Conservation (phyloP, 1,284 basidiomycete species). For the Sporisorium exsertum region DNA sequence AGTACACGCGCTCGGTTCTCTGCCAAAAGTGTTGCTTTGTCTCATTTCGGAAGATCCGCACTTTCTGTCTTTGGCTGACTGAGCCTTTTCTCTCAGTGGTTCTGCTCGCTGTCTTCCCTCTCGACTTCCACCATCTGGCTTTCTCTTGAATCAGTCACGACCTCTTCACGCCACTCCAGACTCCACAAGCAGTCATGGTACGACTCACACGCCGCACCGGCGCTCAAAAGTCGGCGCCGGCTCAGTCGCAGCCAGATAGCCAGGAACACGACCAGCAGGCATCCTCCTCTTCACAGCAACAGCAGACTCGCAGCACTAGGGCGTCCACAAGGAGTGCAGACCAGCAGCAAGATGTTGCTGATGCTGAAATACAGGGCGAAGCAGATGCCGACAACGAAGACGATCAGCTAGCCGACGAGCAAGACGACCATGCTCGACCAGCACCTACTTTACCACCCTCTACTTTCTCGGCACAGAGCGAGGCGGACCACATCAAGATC, state of each 20-base stretch:
- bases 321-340: not conserved
- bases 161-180: too few species aligned
- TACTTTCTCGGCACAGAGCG: slow-evolving; percentile 33
- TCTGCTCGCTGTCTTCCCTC: not conserved
- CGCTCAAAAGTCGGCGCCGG: slow-evolving; percentile 17
- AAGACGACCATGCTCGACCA: slow-evolving; percentile 3
- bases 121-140: not conserved
- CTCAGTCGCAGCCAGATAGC: slow-evolving; percentile 13
- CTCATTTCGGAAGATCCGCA: slow-evolving; percentile 24
- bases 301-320: not conserved
- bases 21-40: slow-evolving; percentile 15
- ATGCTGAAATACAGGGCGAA: slow-evolving; percentile 9
- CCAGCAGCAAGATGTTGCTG: not conserved
- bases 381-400: not conserved
- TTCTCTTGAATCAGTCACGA: too few species aligned
- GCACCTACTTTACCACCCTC: slow-evolving; percentile 25
- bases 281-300: slow-evolving; percentile 16
- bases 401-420: slow-evolving; percentile 14
- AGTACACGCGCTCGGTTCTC: not conserved
- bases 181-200: slow-evolving; percentile 16
- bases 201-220: slow-evolving; percentile 38
- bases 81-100: slow-evolving; percentile 9
- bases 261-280: slow-evolving; percentile 21
- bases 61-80: slow-evolving; percentile 8
- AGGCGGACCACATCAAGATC: slow-evolving; percentile 55